Conservation (phyloP, 192 early-diverging fungal species). For the Coemansia sp. region DNA sequence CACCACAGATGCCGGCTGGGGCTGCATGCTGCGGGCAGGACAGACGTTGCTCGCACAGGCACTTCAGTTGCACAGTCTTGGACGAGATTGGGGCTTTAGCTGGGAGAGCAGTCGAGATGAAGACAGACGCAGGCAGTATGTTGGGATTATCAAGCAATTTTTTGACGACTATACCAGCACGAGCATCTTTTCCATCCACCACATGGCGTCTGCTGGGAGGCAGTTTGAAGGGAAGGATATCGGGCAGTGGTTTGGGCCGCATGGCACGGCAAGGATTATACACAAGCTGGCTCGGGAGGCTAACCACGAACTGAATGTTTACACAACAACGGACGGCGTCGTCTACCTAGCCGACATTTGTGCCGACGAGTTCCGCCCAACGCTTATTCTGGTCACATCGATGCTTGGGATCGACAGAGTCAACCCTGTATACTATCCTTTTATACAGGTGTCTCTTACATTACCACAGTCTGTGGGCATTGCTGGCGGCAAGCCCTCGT, state of each 20-base stretch:
- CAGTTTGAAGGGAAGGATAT: slow-evolving; percentile 82
- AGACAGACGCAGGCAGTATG: slow-evolving; percentile 18
- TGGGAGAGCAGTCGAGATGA: slow-evolving; percentile 14
- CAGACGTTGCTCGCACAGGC: slow-evolving; percentile 91
- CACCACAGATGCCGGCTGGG: slow-evolving; percentile 91
- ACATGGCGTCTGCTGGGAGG: slow-evolving; percentile 79
- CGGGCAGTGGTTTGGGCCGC: slow-evolving; percentile 98
- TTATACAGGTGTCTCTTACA: slow-evolving; percentile 68
- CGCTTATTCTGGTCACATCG: slow-evolving; percentile 83
- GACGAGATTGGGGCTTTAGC: slow-evolving; percentile 57
- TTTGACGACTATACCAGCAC: slow-evolving; percentile 69
- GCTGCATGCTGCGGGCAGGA: slow-evolving; percentile 95
- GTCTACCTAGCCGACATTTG: slow-evolving; percentile 63
- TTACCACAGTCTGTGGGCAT: slow-evolving; percentile 84
- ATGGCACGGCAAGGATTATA: slow-evolving; percentile 49
- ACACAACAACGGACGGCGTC: slow-evolving; percentile 81
- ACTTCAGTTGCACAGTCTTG: slow-evolving; percentile 72
- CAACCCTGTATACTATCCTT: slow-evolving; percentile 82
- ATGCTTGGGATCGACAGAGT: slow-evolving; percentile 88
- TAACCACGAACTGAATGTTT: slow-evolving; percentile 59
- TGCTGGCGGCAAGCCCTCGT: slow-evolving; percentile 94
- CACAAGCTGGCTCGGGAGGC: slow-evolving; percentile 21
- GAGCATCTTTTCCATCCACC: slow-evolving; percentile 90
- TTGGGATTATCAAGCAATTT: slow-evolving; percentile 74
- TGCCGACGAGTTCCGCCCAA: slow-evolving; percentile 57